These are phyloP conservation scores for Neofusicoccum parvum DNA, from an alignment of 2,329 filamentous ascomycete species.

Conservation along the genomic window DNA sequence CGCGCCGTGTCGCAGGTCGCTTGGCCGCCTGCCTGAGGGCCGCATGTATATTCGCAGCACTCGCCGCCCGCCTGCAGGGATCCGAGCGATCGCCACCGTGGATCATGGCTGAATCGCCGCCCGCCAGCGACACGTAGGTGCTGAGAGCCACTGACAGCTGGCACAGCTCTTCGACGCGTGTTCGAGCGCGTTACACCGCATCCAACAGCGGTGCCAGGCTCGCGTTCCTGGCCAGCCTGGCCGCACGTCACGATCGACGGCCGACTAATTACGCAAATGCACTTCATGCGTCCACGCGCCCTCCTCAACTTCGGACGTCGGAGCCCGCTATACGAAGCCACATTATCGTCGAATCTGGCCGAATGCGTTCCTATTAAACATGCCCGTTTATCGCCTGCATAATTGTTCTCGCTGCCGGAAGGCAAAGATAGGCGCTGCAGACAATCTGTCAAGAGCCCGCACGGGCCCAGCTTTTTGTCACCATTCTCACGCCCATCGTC, in stretches of 20 bases:
- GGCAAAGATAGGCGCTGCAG: background rate
- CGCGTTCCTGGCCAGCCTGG: no score
- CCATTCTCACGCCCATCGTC: background rate
- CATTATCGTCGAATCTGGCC: constrained; percentile 6
- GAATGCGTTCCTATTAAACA: background rate
- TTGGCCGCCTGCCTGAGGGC: constrained; percentile 3
- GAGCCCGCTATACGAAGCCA: constrained; percentile 15
- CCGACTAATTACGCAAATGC: background rate
- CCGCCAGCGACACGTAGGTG: background rate
- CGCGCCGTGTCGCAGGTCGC: background rate
- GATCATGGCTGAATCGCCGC: constrained; percentile 12
- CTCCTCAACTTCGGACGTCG: constrained; percentile 17
- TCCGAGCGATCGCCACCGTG: constrained; percentile 10
- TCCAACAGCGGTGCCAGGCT: background rate
- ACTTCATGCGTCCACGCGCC: constrained; percentile 8
- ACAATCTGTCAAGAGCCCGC: background rate
- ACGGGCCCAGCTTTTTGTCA: background rate
- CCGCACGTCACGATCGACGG: constrained; percentile 11
- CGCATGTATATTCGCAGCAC: background rate
- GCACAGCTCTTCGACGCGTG: background rate
- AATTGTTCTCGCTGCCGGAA: background rate
- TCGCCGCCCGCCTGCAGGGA: background rate
- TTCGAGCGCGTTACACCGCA: constrained; percentile 3
- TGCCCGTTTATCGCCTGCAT: background rate
- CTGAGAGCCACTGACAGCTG: background rate